Conservation (phyloP, 495 filamentous ascomycete species). For the Pyrenula aspistea region DNA sequence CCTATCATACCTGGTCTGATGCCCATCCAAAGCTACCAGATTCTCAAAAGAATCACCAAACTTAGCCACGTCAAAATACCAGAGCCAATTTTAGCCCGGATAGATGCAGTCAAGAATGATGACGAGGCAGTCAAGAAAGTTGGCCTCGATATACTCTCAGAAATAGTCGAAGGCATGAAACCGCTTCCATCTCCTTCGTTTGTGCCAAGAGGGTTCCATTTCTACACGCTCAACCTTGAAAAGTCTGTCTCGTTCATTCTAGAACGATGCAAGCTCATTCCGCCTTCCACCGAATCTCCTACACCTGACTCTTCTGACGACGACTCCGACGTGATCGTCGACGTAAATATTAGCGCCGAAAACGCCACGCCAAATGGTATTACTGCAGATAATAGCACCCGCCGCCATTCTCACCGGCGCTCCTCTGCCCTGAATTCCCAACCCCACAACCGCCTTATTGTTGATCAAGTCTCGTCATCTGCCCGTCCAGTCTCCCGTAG, state of each 20-base stretch:
- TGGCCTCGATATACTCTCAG: constrained; percentile 58
- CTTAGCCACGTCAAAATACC: constrained; percentile 81
- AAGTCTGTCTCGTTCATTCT: constrained; percentile 91
- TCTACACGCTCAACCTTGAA: constrained; percentile 94
- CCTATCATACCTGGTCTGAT: constrained; percentile 91
- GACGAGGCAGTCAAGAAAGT: constrained; percentile 74
- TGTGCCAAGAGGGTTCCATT: constrained; percentile 74
- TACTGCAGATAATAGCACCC: constrained; percentile 21
- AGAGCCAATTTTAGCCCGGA: constrained; percentile 46
- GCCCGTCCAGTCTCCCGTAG: constrained; percentile 5
- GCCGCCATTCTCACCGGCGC: constrained; percentile 23
- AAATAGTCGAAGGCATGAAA: constrained; percentile 60
- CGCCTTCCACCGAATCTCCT: constrained; percentile 31
- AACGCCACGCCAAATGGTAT: constrained; percentile 20
- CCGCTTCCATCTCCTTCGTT: constrained; percentile 36
- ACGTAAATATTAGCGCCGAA: constrained; percentile 22
- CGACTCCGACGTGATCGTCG: constrained; percentile 35
- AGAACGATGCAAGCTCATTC: constrained; percentile 75
- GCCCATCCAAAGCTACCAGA: constrained; percentile 96
- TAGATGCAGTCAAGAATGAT: constrained; percentile 75
- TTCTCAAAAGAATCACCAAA: constrained; percentile 89
- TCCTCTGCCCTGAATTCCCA: constrained; percentile 40
- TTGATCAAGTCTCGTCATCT: constrained; percentile 33
- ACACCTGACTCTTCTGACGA: constrained; percentile 20
- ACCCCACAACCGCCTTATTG: constrained; percentile 75